phyloP scores from a whole-genome alignment of 352 stramenopile genomes.

The Stephanocyclus meneghinianus region DNA sequence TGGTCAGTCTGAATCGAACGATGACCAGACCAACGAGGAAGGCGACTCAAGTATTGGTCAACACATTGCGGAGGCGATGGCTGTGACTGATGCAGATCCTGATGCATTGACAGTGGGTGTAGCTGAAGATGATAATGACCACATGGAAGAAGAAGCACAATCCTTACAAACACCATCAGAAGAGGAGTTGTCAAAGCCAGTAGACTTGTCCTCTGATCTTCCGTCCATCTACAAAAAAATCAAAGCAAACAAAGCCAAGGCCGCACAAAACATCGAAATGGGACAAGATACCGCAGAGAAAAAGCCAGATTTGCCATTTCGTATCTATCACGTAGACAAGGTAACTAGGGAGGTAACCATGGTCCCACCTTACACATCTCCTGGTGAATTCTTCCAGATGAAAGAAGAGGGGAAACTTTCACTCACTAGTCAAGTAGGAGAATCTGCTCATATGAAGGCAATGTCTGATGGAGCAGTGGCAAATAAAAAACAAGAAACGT shows the following conservation, averaged over 20 bases:
- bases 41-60: not conserved
- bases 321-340: conserved; percentile 72
- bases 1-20: conserved; percentile 22
- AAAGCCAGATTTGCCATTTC: conserved; percentile 71
- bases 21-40: conserved; percentile 21
- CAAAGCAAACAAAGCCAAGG: conserved; percentile 70
- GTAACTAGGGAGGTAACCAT: conserved; percentile 57
- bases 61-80: conserved; percentile 14
- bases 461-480: conserved; percentile 6
- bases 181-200: not conserved
- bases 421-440: not conserved
- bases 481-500: conserved; percentile 4
- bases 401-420: conserved; percentile 34
- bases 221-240: conserved; percentile 73
- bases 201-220: conserved; percentile 31
- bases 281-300: conserved; percentile 37
- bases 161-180: not conserved
- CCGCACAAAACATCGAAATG: conserved; percentile 50
- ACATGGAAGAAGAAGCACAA: conserved; percentile 3
- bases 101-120: conserved; percentile 46
- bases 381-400: conserved; percentile 60
- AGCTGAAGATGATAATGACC: conserved; percentile 20
- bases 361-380: conserved; percentile 75
- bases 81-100: conserved; percentile 26
- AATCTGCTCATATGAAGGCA: not conserved